Evolutionary conservation across 2,329 filamentous ascomycete genomes (phyloP).

Genomic region (Aureobasidium vineae): DNA sequence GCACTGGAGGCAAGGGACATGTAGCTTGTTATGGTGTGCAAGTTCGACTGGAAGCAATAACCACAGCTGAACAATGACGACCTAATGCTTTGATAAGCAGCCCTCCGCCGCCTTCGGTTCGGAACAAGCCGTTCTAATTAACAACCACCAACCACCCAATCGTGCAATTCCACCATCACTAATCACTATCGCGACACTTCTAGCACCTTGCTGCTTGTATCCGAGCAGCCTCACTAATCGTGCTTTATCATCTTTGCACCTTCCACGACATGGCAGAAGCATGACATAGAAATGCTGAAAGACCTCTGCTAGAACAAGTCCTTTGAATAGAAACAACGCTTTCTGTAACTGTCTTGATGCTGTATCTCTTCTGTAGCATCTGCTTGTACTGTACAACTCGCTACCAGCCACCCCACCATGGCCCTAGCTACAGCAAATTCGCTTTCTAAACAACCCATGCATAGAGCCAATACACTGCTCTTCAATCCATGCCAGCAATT

Average conservation of each 20-base stretch:
- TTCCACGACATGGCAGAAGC: not conserved
- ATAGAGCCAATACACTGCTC: not conserved
- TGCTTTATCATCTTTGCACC: not conserved
- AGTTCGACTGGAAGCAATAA: not conserved
- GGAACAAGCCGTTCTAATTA: not conserved
- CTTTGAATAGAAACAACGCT: not conserved
- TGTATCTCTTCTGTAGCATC: conserved; percentile 5
- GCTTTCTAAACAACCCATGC: not conserved
- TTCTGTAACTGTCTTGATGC: not conserved
- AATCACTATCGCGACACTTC: not conserved
- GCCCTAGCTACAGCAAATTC: not conserved
- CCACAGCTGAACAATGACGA: not conserved
- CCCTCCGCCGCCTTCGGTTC: conserved; percentile 10
- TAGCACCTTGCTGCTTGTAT: not conserved
- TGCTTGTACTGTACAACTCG: conserved; percentile 14
- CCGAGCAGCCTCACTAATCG: not conserved
- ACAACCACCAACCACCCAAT: not conserved
- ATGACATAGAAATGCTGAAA: not conserved
- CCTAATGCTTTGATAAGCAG: conserved; percentile 10
- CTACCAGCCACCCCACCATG: not conserved
- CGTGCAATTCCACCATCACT: not conserved
- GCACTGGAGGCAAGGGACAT: conserved; percentile 24
- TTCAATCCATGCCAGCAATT: not conserved
- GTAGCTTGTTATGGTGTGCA: not conserved
- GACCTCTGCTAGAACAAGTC: too few relatives aligned